Evolutionary conservation across 2,329 filamentous ascomycete genomes (phyloP).

Genomic region (Dissoconium aciculare): DNA sequence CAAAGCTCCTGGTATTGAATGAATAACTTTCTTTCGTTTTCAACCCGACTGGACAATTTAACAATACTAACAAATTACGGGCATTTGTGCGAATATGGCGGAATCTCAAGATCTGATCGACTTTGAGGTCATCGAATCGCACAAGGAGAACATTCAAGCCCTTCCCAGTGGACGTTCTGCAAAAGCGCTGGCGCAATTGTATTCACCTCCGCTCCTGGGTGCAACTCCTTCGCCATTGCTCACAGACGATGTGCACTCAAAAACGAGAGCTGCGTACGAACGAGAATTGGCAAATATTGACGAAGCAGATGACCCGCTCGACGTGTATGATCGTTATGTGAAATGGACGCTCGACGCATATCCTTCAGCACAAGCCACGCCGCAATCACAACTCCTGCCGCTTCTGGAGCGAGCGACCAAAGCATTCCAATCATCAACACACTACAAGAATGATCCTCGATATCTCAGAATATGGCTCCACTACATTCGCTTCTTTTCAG

Average conservation of each 20-base stretch:
- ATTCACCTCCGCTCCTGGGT: slow-evolving; percentile 40
- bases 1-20: too few species aligned
- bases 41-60: too few species aligned
- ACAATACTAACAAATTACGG: too few species aligned
- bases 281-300: slow-evolving; percentile 60
- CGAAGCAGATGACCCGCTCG: slow-evolving; percentile 88
- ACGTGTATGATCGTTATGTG: slow-evolving; percentile 91
- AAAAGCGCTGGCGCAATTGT: slow-evolving; percentile 69
- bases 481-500: slow-evolving; percentile 85
- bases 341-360: slow-evolving; percentile 95
- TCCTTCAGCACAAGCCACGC: slow-evolving; percentile 80
- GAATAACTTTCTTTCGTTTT: too few species aligned
- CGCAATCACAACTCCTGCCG: slow-evolving; percentile 75
- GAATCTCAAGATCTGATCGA: slow-evolving; percentile 35
- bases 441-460: slow-evolving; percentile 90
- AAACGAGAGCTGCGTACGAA: slow-evolving; percentile 71
- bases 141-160: slow-evolving; percentile 96
- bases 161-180: slow-evolving; percentile 80
- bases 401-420: slow-evolving; percentile 89
- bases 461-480: slow-evolving; percentile 89
- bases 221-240: slow-evolving; percentile 42
- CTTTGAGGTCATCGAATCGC: slow-evolving; percentile 88
- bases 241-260: slow-evolving; percentile 63
- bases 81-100: slow-evolving; percentile 21
- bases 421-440: slow-evolving; percentile 63